Conservation (phyloP, 2,329 filamentous ascomycete genomes). For the Alternaria sp. region DNA sequence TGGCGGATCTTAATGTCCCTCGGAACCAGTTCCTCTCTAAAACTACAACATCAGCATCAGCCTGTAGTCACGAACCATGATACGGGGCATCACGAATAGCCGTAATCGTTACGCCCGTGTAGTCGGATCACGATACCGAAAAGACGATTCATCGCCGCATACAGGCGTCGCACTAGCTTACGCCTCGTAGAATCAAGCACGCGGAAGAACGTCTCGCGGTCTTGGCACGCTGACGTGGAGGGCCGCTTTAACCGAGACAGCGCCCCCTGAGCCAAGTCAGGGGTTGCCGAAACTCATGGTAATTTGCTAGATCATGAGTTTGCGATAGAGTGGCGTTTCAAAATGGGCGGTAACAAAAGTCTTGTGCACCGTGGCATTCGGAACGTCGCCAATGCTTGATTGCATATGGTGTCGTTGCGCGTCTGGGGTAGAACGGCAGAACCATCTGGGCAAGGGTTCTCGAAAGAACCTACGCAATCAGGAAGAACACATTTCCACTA, state of each 20-base stretch:
- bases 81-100: not conserved
- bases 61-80: not conserved
- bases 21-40: not conserved
- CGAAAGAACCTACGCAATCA: not conserved
- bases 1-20: not conserved
- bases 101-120: slow-evolving; percentile 1
- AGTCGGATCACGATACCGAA: slow-evolving; percentile 5
- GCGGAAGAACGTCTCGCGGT: slow-evolving; percentile 15
- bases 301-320: not conserved
- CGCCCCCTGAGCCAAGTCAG: slow-evolving; percentile 18
- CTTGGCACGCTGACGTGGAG: slow-evolving; percentile 27
- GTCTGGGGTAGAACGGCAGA: not conserved
- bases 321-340: slow-evolving; percentile 3
- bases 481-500: slow-evolving; percentile 1
- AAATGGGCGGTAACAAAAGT: not conserved
- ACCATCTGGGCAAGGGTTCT: not conserved
- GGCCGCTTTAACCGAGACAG: slow-evolving; percentile 18
- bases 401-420: not conserved
- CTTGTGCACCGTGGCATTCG: not conserved
- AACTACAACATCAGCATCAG: not conserved
- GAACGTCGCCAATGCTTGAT: not conserved
- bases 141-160: slow-evolving; percentile 2
- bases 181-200: slow-evolving; percentile 18
- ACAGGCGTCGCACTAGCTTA: slow-evolving; percentile 3
- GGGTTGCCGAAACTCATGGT: slow-evolving; percentile 12